Evolutionary conservation across 495 filamentous ascomycete genomes (phyloP).

Genomic region (Cairneyella variabilis): DNA sequence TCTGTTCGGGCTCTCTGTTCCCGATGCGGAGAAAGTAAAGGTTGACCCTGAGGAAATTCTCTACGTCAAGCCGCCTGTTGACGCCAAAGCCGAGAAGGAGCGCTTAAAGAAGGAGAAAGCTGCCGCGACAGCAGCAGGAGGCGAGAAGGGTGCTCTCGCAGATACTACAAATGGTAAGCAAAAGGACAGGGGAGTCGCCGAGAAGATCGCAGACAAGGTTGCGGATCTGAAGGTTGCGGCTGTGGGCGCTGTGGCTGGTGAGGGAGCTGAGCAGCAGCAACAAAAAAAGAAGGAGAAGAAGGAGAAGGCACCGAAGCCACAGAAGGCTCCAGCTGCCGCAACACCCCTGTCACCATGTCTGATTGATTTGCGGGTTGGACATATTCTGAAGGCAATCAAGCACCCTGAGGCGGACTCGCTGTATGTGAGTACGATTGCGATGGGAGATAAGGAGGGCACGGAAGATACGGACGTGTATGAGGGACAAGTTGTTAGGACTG

Average conservation of each 20-base stretch:
- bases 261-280: constrained; percentile 22
- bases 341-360: constrained; percentile 74
- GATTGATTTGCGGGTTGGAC: constrained; percentile 93
- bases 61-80: constrained; percentile 75
- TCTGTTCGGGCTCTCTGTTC: constrained; percentile 67
- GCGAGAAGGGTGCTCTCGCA: constrained; percentile 39
- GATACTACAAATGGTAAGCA: constrained; percentile 51
- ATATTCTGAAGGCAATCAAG: constrained; percentile 90
- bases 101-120: constrained; percentile 84
- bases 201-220: constrained; percentile 27
- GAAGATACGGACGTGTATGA: constrained; percentile 85
- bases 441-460: constrained; percentile 80
- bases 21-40: constrained; percentile 71
- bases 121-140: constrained; percentile 46
- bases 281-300: constrained; percentile 78
- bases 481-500: constrained; percentile 83
- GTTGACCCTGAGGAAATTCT: constrained; percentile 77
- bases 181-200: constrained; percentile 31
- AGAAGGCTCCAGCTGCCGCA: constrained; percentile 62
- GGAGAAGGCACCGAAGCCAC: constrained; percentile 67
- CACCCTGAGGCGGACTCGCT: constrained; percentile 97
- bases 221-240: constrained; percentile 36
- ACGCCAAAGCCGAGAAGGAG: constrained; percentile 86
- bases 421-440: constrained; percentile 94
- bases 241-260: constrained; percentile 37